Evolutionary conservation across 257 asterid species (phyloP), one percentile per base, ranked within the genome.

Genomic region (Apocynum venetum): DNA sequence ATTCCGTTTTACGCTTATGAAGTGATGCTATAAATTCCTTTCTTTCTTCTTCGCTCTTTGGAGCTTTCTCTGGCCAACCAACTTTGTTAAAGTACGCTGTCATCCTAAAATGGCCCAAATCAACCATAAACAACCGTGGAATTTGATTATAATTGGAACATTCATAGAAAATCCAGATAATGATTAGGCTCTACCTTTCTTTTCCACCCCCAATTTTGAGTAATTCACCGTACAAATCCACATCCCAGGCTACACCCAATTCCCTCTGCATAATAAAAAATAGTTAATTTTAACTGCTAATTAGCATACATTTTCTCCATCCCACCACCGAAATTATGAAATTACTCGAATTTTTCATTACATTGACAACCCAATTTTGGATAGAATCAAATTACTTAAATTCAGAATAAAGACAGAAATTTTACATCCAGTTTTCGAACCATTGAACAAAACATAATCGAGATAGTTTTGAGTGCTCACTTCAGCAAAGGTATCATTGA

Each of bases 31-130:
- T 84, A 83, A 92, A 95, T 25, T 80, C 83, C 85, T 92, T 95
- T 85, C 98, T 85, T 83, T 91, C 97, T 78, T 83, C 90, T 17
- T 95, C 96, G 35, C 86, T 78, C 80, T 87, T 93, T 15, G 98
- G 98, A 10, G 97, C 97, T 55, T 91, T 92, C 25, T 92, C 97
- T 19, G 97, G 98, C 98, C 98, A 94, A 11, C 98, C 98, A 17
- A 87, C 97, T 86, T 89, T 87, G 84, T 90, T 94, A 76, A 94
- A 94, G 88, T 92, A 92, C 52, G 97, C 97, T 25, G 98, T 94
- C 98, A 94, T 94, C 92, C 98, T 94, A 49, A 44, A 77, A 25
- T 52, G 11, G 80, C 40, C 78, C 76, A 71, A 63, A 65, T 47
- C 66, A 76, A 65, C 48, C 48, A 55, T 17, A 67, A 71, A 47